These are phyloP conservation scores for Geotrichum carabidarum DNA, from an alignment of 1,139 yeast genomes.

Conservation along the genomic window DNA sequence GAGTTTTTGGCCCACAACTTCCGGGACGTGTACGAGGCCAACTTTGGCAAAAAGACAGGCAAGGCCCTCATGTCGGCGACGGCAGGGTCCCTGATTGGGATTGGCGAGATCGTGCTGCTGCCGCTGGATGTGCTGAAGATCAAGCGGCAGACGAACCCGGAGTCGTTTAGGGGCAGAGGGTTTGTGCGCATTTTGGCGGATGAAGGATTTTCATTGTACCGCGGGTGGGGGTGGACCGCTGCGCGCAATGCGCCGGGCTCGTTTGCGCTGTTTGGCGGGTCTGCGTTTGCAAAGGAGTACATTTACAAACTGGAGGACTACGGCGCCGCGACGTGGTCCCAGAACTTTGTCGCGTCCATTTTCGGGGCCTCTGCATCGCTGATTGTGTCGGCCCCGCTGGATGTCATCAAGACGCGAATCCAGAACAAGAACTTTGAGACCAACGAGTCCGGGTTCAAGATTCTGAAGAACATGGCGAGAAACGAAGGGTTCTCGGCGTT, in stretches of 20 bases:
- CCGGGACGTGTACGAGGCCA: conserved; percentile 60
- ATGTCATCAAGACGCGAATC: conserved; percentile 96
- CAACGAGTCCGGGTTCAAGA: conserved; percentile 89
- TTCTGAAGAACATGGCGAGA: conserved; percentile 84
- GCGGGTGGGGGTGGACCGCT: conserved; percentile 99
- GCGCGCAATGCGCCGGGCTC: conserved; percentile 99
- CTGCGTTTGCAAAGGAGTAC: conserved; percentile 97
- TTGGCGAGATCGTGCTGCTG: conserved; percentile 91
- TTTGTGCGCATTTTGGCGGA: conserved; percentile 76
- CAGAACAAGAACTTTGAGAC: conserved; percentile 94
- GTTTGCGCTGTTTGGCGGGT: conserved; percentile 95
- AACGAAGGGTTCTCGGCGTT: conserved; percentile 79
- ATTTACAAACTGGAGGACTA: conserved; percentile 81
- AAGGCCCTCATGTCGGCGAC: conserved; percentile 94
- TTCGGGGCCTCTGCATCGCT: conserved; percentile 96
- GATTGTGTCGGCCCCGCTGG: conserved; percentile 95
- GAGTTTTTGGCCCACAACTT: conserved; percentile 79
- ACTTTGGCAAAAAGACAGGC: conserved; percentile 90
- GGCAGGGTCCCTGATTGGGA: conserved; percentile 95
- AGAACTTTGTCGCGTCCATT: conserved; percentile 89
- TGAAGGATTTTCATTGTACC: conserved; percentile 87
- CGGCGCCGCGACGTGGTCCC: conserved; percentile 87
- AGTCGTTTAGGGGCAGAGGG: conserved; percentile 95
- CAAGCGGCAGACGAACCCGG: conserved; percentile 98
- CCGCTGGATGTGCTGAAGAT: conserved; percentile 96